Percentiles rank a stretch among this genome's conserved stretches.
phyloP scores from a whole-genome alignment of 805 yeast species.

The Yarrowia bubula region DNA sequence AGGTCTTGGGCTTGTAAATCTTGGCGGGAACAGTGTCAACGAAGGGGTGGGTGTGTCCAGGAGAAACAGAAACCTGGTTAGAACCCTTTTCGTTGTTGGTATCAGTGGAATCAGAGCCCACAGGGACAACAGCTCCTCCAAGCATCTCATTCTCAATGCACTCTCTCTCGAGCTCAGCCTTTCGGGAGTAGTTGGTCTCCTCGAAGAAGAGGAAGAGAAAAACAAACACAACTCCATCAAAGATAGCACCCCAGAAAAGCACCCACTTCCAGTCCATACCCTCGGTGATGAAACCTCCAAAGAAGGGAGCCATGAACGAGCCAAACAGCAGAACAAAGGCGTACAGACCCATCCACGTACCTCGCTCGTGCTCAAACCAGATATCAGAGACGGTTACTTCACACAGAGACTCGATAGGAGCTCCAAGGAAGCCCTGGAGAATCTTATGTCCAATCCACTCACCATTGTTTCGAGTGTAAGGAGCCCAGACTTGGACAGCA shows the following conservation, averaged over 20 bases:
- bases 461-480: conserved; percentile 42
- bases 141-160: background rate
- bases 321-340: conserved; percentile 54
- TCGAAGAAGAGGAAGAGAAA: conserved; percentile 27
- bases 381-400: conserved; percentile 64
- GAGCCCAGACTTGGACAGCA: conserved; percentile 46
- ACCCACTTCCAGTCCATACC: conserved; percentile 29
- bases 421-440: conserved; percentile 57
- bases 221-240: conserved; percentile 17
- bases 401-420: conserved; percentile 75
- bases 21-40: background rate
- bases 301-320: conserved; percentile 18
- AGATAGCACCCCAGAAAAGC: conserved; percentile 26
- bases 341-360: conserved; percentile 68
- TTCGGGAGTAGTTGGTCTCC: conserved; percentile 27
- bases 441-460: conserved; percentile 45
- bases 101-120: background rate
- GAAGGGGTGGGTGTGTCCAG: background rate
- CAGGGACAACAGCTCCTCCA: background rate
- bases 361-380: conserved; percentile 74
- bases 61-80: background rate
- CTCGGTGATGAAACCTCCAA: conserved; percentile 19
- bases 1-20: conserved; percentile 21
- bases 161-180: background rate
- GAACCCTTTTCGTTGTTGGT: conserved; percentile 7